These are phyloP conservation scores for Neurospora tetraspora DNA, from an alignment of 495 filamentous ascomycete species.

Conservation along the genomic window DNA sequence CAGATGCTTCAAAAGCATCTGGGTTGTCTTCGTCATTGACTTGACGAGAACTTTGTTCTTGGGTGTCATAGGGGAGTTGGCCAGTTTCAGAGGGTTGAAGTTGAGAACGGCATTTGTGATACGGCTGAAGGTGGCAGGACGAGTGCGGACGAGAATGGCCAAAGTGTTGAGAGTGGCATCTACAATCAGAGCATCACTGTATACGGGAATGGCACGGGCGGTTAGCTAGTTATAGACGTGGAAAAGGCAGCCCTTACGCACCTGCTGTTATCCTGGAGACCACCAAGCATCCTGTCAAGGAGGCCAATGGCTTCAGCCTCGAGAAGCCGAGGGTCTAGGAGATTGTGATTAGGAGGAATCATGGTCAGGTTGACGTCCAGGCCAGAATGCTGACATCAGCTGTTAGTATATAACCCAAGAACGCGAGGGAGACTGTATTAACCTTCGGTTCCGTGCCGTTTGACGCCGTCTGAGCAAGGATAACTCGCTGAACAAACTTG, in stretches of 20 bases:
- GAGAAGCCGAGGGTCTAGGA: slow-evolving; percentile 66
- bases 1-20: slow-evolving; percentile 70
- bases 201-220: neutral
- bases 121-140: slow-evolving; percentile 70
- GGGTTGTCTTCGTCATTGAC: slow-evolving; percentile 88
- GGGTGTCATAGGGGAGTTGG: slow-evolving; percentile 64
- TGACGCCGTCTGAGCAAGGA: slow-evolving; percentile 83
- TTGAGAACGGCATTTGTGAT: slow-evolving; percentile 77
- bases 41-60: slow-evolving; percentile 71
- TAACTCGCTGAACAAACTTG: slow-evolving; percentile 90
- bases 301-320: slow-evolving; percentile 88
- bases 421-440: slow-evolving; percentile 21
- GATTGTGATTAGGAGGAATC: slow-evolving; percentile 70
- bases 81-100: slow-evolving; percentile 80
- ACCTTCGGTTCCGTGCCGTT: slow-evolving; percentile 77
- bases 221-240: neutral
- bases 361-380: slow-evolving; percentile 81
- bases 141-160: slow-evolving; percentile 65
- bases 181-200: slow-evolving; percentile 77
- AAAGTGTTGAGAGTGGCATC: slow-evolving; percentile 88
- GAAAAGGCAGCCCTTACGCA: slow-evolving; percentile 28
- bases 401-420: slow-evolving; percentile 13
- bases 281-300: slow-evolving; percentile 77
- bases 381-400: slow-evolving; percentile 55
- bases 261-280: slow-evolving; percentile 79